phyloP scores from a whole-genome alignment of 2,329 filamentous ascomycete species.

The Zymoseptoria tritici region DNA sequence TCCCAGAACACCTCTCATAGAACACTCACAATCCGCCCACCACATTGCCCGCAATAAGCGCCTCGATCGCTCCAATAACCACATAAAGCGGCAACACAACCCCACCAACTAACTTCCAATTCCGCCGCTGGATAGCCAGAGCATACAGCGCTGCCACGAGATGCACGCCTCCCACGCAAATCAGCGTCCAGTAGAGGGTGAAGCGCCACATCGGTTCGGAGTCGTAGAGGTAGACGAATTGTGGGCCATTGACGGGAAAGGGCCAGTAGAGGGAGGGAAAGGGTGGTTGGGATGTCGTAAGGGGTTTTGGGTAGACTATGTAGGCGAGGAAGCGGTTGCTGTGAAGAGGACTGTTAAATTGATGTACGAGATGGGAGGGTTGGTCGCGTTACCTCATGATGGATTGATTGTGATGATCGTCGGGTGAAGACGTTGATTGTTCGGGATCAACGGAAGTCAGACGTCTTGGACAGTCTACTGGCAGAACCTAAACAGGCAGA shows the following conservation, averaged over 20 bases:
- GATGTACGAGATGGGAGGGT: no score
- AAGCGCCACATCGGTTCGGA: conserved; percentile 77
- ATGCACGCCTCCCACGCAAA: conserved; percentile 71
- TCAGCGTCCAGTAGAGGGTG: conserved; percentile 77
- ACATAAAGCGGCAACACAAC: conserved; percentile 63
- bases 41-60: conserved; percentile 70
- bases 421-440: neutral
- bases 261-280: conserved; percentile 83
- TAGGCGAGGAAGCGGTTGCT: conserved; percentile 38
- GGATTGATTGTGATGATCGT: neutral
- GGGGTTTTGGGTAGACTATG: conserved; percentile 40
- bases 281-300: conserved; percentile 58
- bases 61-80: conserved; percentile 66
- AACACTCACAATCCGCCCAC: conserved; percentile 66
- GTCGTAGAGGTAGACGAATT: conserved; percentile 61
- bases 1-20: conserved; percentile 8
- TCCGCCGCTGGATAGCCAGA: conserved; percentile 58
- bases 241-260: conserved; percentile 48
- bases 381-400: conserved; percentile 5
- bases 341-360: neutral
- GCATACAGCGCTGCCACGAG: conserved; percentile 64
- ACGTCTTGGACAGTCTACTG: neutral
- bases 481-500: no score
- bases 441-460: neutral
- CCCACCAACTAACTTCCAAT: conserved; percentile 54